These are phyloP conservation scores for Quercus ilex DNA, from an alignment of 306 rosid species.

Conservation along the genomic window DNA sequence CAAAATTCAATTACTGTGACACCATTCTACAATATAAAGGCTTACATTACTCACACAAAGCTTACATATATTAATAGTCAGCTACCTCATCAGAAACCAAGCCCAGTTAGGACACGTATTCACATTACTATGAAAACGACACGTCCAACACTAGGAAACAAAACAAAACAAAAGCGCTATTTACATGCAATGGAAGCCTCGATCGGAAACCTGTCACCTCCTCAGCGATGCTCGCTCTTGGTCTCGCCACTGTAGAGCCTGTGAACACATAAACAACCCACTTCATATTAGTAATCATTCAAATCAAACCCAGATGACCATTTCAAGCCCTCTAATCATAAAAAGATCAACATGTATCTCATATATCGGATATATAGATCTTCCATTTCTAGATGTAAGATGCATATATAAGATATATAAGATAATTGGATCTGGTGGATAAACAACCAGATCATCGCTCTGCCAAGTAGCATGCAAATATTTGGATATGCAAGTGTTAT, in stretches of 20 bases:
- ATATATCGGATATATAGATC: too few species aligned
- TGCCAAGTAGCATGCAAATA: background rate
- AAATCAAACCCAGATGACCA: background rate
- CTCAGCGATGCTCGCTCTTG: slow-evolving; percentile 75
- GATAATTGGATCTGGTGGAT: too few species aligned
- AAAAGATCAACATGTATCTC: too few species aligned
- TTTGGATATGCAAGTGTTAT: background rate
- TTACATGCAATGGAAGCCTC: slow-evolving; percentile 19
- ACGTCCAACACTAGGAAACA: background rate
- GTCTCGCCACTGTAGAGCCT: slow-evolving; percentile 88
- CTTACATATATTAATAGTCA: background rate
- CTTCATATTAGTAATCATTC: background rate
- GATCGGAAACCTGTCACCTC: background rate
- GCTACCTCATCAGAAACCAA: background rate
- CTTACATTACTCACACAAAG: background rate
- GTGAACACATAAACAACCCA: slow-evolving; percentile 20
- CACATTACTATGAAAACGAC: background rate
- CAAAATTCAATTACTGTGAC: background rate
- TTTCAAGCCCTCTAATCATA: too few species aligned
- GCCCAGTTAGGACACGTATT: background rate
- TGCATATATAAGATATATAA: too few species aligned
- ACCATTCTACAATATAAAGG: background rate
- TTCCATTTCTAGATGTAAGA: too few species aligned
- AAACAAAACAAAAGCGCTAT: slow-evolving; percentile 17
- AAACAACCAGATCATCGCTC: too few species aligned